Percentiles rank a stretch among this genome's conserved stretches.
Evolutionary conservation across 352 stramenopile species (phyloP).

Genomic region (Phytophthora hybrid): DNA sequence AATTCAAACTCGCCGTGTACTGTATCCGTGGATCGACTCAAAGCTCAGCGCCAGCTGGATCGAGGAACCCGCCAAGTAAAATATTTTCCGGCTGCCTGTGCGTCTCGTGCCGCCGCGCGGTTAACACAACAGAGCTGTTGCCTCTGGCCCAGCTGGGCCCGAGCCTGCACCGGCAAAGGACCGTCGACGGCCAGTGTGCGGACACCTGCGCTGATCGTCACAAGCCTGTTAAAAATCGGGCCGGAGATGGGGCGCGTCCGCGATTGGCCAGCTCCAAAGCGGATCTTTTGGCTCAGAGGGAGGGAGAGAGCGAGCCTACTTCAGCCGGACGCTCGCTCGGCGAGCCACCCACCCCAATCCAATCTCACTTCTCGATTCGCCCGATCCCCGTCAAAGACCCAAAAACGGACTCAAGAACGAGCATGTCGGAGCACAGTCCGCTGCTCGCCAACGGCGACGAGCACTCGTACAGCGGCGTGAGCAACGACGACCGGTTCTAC

Average conservation of each 20-base stretch:
- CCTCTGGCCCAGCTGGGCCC: background rate
- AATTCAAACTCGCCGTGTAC: slow-evolving; percentile 9
- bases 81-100: slow-evolving; percentile 27
- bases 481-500: slow-evolving; percentile 77
- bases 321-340: background rate
- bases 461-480: slow-evolving; percentile 41
- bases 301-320: slow-evolving; percentile 12
- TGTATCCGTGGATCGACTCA: slow-evolving; percentile 5
- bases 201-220: slow-evolving; percentile 15
- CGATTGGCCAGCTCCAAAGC: slow-evolving; percentile 30
- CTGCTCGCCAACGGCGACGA: slow-evolving; percentile 55
- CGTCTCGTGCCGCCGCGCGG: background rate
- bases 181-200: background rate
- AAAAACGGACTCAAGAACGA: background rate
- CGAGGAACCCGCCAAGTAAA: slow-evolving; percentile 17
- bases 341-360: slow-evolving; percentile 3
- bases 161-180: background rate
- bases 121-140: background rate
- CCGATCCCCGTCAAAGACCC: slow-evolving; percentile 10
- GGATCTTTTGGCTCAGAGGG: slow-evolving; percentile 33
- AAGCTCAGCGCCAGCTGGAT: slow-evolving; percentile 15
- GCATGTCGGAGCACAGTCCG: slow-evolving; percentile 67
- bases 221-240: slow-evolving; percentile 23
- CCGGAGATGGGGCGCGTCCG: slow-evolving; percentile 20
- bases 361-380: slow-evolving; percentile 38